phyloP scores from a whole-genome alignment of 2,329 filamentous ascomycete species.

The Diaporthe velutina region DNA sequence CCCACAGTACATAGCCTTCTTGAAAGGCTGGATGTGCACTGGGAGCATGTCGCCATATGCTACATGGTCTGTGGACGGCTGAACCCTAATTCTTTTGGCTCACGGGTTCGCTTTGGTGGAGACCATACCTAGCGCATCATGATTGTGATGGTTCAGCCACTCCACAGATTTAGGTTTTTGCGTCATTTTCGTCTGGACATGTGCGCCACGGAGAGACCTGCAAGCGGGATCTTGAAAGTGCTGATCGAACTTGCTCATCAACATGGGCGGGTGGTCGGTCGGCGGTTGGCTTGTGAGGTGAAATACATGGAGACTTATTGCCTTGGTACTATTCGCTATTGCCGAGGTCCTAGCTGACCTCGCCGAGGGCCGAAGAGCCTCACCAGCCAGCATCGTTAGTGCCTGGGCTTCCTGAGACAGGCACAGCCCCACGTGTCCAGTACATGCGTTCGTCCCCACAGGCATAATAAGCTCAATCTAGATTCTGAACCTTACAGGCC shows the following conservation, averaged over 20 bases:
- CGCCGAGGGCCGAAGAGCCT: constrained; percentile 6
- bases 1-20: neutral
- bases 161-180: neutral
- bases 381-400: neutral
- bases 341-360: constrained; percentile 8
- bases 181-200: neutral
- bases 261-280: fast-evolving
- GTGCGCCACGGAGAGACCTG: neutral
- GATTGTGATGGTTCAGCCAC: neutral
- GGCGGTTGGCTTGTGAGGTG: too few relatives aligned
- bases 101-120: neutral
- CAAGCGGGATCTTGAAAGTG: neutral
- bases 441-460: constrained; percentile 3
- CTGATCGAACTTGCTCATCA: neutral
- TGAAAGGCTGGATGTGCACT: neutral
- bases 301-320: neutral
- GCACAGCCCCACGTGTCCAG: constrained; percentile 16
- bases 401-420: neutral
- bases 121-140: neutral
- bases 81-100: neutral
- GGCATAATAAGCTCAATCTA: neutral
- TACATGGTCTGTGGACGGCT: neutral
- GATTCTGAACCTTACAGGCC: neutral
- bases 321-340: neutral
- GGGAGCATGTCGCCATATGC: neutral